Evolutionary conservation across 1,284 basidiomycete genomes (phyloP), one percentile per base, ranked within the genome.

Genomic region (Ustilago lituana): DNA sequence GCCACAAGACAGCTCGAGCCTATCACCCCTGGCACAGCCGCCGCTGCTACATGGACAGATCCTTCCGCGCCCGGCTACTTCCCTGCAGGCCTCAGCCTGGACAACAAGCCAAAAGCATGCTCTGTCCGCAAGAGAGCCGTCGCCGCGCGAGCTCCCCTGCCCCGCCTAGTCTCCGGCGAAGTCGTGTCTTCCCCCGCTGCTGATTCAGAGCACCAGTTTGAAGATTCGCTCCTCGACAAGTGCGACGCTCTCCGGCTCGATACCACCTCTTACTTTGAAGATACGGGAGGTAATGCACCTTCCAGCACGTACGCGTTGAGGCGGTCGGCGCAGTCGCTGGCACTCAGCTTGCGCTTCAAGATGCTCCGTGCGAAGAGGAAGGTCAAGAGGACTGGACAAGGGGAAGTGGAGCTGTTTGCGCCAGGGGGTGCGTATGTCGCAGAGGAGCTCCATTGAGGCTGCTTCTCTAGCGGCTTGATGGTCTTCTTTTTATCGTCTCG

Each of bases 1-100:
- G 37, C 36, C 3, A 23, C 31, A 4, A 32, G 22, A 7, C 40
- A 51, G 24, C 38, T 35, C 12, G 57, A 56, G 7, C 52, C 53
- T 0, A 50, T 67, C 39, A 67, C 69, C 1, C 69, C 69, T 14
- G 49, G 56, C 23, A 58, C 63, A n/a, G 69, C 69, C 3, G 69
- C 69, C 0, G 69, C 69, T 7, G 69, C 69, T 0, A 72, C 69
- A 3, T 72, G 69, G 69, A 63, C 56, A 8, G 69, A 72, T 20
- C 59, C 69, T n/a, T 43, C 59, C 3, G 55, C 69, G 15, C 64
- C 64, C 3, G 56, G 45, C 37, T 72, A 67, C 40, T 71, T 71
- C 27, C 58, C 68, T 7, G 54, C 68, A 2, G 56, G 54, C 9
- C 56, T 70, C 9, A 38, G 19, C 19, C 19, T 17, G 14, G 44